Base-by-base conservation (phyloP, 768 basidiomycete genomes). In the Lentinula detonsa region DNA sequence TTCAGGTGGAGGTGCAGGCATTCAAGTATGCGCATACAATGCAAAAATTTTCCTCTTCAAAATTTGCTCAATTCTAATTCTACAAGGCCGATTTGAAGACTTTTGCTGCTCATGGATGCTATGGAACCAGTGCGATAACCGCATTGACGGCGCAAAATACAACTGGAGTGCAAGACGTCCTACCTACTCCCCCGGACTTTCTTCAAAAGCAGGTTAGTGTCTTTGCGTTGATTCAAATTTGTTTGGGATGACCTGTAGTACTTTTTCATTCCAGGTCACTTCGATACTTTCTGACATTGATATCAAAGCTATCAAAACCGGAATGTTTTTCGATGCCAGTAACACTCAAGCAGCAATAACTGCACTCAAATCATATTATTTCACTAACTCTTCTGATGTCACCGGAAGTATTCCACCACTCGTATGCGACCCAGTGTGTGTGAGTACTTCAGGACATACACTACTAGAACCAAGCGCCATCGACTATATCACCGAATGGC, bases 81-180 rank as follows among this genome's bases (percentile, higher is more conserved):
- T 39, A 46, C 8, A 65, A 94, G 88, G 94, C 92, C 8, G 95
- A 96, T 71, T 76, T 96, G 33, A 93, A 90, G 72, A 88, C 93
- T 1, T 89, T 94, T 65, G 85, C 90, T 4, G 87, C 91, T 0
- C 81, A 87, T 33, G 80, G 79, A 33, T 90, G 90, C 67, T 95
- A 92, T 67, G 94, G 91, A 13, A 79, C 88, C 13, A 90, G 86
- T 62, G 92, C 85, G 7, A 73, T 95, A 57, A 95, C 95, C 1
- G 95, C 92, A 0, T 70, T 96, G 50, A 94, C 91, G 0, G 91
- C 94, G 0, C 95, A 97, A 70, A 97, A 95, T 71, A 95, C 93
- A 0, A 79, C 71, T 3, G 94, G 91, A 3, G 93, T 97, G 0
- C 85, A 91, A 62, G 88, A 74, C 0, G 80, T 96, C 0, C 84